Base-by-base conservation (phyloP, 2,329 filamentous ascomycete species). In the Proliferodiscus dingleyae region DNA sequence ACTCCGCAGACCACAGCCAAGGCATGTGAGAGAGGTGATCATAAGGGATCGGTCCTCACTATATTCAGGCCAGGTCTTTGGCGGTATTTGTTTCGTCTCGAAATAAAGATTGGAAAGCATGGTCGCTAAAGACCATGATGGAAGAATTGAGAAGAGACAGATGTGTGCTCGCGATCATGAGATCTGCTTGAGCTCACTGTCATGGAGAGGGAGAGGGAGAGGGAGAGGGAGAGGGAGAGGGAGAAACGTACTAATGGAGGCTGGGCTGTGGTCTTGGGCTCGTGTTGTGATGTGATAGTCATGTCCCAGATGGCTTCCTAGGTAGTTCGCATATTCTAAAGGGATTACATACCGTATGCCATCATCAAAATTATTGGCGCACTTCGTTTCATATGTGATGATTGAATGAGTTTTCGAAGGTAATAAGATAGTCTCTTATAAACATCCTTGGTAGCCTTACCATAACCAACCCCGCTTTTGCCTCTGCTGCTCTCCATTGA, bases 401-500 rank as follows among this genome's bases (percentile, higher is more conserved):
- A 28, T 28, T 13, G 7, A 13, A 7, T 7, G 26, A 7, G 7
- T 7, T 13, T 13, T 28, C n/a, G n/a, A n/a, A n/a, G n/a, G n/a
- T n/a, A n/a, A n/a, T n/a, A n/a, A n/a, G n/a, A n/a, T n/a, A n/a
- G n/a, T n/a, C n/a, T n/a, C n/a, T n/a, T n/a, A n/a, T n/a, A n/a
- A n/a, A n/a, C n/a, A n/a, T n/a, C n/a, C n/a, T n/a, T n/a, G n/a
- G n/a, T n/a, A n/a, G 18, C 7, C 3, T 37, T 23, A 60, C 56
- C 54, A 57, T 19, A 58, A 45, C 56, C 57, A 60, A 13, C 38
- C 23, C 37, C 22, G 49, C 39, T 39, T 52, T 30, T 28, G 18
- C 11, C 47, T 38, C 13, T 37, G 45, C 8, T 46, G 9, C 13
- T 43, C 41, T 16, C 45, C 54, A 37, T 58, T 77, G 41, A 84